These are phyloP conservation scores for Colletotrichum euphorbiae DNA, from an alignment of 2,329 filamentous ascomycete genomes.

Conservation along the genomic window DNA sequence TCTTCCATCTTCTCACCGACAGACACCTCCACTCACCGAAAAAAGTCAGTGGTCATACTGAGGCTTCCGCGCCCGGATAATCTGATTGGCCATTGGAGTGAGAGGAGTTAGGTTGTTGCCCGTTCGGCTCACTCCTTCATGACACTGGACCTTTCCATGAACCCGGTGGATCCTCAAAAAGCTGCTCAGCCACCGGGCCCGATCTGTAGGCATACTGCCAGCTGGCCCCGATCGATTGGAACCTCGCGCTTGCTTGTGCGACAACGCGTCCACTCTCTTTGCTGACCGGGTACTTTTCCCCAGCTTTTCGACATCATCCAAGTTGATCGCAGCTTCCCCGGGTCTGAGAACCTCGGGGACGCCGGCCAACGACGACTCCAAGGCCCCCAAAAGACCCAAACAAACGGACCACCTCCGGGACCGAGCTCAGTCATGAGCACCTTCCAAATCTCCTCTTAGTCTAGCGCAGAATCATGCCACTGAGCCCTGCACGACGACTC, in stretches of 20 bases:
- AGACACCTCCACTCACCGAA: not conserved
- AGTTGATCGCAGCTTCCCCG: slow-evolving; percentile 8
- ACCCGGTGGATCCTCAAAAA: slow-evolving; percentile 1
- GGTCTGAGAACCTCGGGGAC: slow-evolving; percentile 29
- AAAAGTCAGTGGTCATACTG: not conserved
- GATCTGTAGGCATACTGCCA: slow-evolving; percentile 12
- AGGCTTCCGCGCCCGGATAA: not conserved
- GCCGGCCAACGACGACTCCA: slow-evolving; percentile 18
- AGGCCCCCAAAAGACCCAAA: slow-evolving; percentile 17
- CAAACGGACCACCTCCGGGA: slow-evolving; percentile 34
- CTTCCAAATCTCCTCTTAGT: slow-evolving; percentile 24
- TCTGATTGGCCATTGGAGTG: slow-evolving; percentile 19
- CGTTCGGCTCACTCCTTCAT: not conserved
- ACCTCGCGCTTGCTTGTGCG: slow-evolving; percentile 1
- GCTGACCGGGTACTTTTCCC: not conserved
- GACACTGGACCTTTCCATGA: slow-evolving; percentile 18
- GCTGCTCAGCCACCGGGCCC: slow-evolving; percentile 22
- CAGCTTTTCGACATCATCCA: not conserved
- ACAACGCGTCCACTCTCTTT: not conserved
- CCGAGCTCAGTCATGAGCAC: slow-evolving; percentile 33
- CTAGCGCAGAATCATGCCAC: slow-evolving; percentile 33
- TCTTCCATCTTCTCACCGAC: not conserved
- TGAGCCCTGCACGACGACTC: slow-evolving; percentile 14
- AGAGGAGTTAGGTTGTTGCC: not conserved
- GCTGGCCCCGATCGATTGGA: not conserved